phyloP scores from a whole-genome alignment of 192 early-diverging fungal species.

The Linnemannia schmuckeri region DNA sequence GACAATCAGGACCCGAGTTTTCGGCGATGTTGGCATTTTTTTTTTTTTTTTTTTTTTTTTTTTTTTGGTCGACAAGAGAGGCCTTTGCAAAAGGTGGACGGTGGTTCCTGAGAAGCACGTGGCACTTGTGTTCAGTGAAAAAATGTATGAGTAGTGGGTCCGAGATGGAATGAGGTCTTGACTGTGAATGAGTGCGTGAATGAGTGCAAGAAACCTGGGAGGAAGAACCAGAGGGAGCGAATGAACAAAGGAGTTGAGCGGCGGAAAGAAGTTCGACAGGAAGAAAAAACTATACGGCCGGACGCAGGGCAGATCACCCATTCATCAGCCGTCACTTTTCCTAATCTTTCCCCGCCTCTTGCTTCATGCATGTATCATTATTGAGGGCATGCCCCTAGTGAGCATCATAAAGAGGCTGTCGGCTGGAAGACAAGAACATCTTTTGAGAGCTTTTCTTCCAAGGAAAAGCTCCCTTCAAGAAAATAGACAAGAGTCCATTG shows the following conservation, averaged over 20 bases:
- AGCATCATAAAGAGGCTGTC: too few relatives aligned
- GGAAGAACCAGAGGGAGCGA: background rate
- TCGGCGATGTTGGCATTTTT: background rate
- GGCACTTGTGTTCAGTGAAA: too few relatives aligned
- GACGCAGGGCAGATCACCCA: background rate
- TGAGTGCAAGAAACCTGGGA: background rate
- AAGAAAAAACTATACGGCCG: background rate
- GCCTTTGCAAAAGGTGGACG: too few relatives aligned
- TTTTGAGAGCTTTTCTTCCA: too few relatives aligned
- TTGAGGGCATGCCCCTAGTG: too few relatives aligned
- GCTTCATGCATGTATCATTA: background rate
- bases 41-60: too few relatives aligned
- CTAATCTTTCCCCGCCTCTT: background rate
- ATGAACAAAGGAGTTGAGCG: background rate
- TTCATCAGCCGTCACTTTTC: background rate
- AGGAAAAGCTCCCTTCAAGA: too few relatives aligned
- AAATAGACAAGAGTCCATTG: too few relatives aligned
- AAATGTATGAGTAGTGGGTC: background rate
- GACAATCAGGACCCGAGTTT: slow-evolving; percentile 20
- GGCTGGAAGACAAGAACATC: too few relatives aligned
- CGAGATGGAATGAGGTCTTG: background rate
- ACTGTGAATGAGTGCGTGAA: background rate
- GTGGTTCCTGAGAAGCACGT: background rate
- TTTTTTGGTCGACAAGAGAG: background rate
- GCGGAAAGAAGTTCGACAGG: background rate